Conservation (phyloP, 192 early-diverging fungal genomes). For the Gamsiella multidivaricata region DNA sequence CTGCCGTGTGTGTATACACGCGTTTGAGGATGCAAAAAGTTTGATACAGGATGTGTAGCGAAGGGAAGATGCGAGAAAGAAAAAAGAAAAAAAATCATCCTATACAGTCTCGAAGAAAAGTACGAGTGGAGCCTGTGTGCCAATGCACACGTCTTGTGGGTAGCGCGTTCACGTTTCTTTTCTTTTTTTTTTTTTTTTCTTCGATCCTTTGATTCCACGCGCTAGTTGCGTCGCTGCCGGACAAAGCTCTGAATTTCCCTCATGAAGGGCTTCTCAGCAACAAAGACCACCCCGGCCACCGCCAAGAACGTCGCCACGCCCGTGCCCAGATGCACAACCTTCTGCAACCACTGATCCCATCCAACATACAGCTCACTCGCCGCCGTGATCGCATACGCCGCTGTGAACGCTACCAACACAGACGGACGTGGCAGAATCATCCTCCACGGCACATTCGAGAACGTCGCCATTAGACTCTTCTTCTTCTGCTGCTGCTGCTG, state of each 20-base stretch:
- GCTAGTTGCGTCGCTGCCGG: slow-evolving; percentile 12
- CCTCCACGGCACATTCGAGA: slow-evolving; percentile 37
- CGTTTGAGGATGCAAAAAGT: too few species aligned
- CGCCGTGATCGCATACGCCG: slow-evolving; percentile 63
- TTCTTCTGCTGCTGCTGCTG: not conserved
- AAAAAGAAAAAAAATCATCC: not conserved
- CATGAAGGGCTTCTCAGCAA: slow-evolving; percentile 35
- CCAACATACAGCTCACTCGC: slow-evolving; percentile 65
- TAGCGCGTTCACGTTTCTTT: not conserved
- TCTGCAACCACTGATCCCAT: slow-evolving; percentile 61
- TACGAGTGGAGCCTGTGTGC: too few species aligned
- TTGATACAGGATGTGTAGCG: too few species aligned
- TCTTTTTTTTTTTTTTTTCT: not conserved
- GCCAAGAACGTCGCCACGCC: slow-evolving; percentile 51
- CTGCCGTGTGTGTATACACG: too few species aligned
- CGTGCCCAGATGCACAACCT: slow-evolving; percentile 64
- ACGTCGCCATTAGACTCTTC: not conserved
- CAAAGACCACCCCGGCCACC: slow-evolving; percentile 3
- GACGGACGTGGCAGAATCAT: slow-evolving; percentile 57
- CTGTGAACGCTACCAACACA: slow-evolving; percentile 59
- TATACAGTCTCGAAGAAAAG: not conserved
- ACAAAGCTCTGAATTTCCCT: slow-evolving; percentile 30
- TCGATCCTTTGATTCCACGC: not conserved
- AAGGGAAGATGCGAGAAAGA: not conserved
- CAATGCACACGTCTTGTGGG: not conserved